A percentile compares a stretch with the other conserved stretches of the same genome.
phyloP scores from a whole-genome alignment of 306 rosid species.

The Prunus mira region DNA sequence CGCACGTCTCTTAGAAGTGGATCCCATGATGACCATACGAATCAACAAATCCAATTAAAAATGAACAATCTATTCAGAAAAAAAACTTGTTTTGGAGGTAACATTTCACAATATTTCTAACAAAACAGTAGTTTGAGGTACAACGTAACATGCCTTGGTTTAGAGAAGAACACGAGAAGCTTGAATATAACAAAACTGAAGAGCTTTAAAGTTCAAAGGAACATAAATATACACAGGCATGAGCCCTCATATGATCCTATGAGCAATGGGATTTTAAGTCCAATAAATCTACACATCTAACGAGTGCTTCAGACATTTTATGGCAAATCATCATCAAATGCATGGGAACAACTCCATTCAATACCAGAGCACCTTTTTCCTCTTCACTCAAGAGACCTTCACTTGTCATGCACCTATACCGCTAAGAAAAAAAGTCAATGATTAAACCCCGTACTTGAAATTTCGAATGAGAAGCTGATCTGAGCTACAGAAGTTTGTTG shows the following conservation, averaged over 20 bases:
- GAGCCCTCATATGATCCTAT: constrained; percentile 16
- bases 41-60: neutral
- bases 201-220: constrained; percentile 1
- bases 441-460: constrained; percentile 10
- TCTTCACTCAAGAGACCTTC: neutral
- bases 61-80: neutral
- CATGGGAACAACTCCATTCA: neutral
- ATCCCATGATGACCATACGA: neutral
- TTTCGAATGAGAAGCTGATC: neutral
- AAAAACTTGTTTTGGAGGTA: too few relatives aligned
- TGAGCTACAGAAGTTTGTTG: constrained; percentile 11
- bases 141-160: constrained; percentile 1
- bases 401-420: constrained; percentile 1
- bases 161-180: constrained; percentile 11
- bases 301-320: constrained; percentile 7
- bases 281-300: constrained; percentile 22
- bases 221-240: constrained; percentile 15
- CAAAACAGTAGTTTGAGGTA: constrained; percentile 7
- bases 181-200: constrained; percentile 13
- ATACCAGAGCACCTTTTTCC: constrained; percentile 2
- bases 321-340: constrained; percentile 19
- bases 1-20: neutral
- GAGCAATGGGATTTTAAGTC: constrained; percentile 23
- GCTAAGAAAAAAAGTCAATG: neutral
- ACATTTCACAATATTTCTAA: constrained; percentile 14